Conservation (phyloP, 257 asterid species). For the Fraxinus pennsylvanica region DNA sequence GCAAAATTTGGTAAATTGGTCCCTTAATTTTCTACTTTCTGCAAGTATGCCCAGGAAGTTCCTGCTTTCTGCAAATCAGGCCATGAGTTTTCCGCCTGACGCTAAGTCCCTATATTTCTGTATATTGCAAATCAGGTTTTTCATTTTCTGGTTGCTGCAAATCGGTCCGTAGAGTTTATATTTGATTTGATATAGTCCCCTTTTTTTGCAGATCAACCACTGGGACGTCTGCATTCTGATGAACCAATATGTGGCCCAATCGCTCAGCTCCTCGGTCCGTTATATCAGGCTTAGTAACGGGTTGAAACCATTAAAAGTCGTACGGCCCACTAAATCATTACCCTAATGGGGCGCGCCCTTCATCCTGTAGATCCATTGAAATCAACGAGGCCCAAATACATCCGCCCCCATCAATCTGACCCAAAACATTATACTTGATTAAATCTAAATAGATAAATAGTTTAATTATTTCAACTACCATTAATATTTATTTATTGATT, state of each 20-base stretch:
- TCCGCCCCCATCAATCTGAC: too few relatives aligned
- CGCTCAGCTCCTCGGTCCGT: neutral
- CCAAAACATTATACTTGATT: conserved; percentile 15
- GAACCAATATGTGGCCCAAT: neutral
- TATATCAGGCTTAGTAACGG: too few relatives aligned
- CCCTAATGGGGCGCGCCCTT: neutral
- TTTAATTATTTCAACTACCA: conserved; percentile 5
- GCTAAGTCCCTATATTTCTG: neutral
- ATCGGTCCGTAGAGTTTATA: neutral
- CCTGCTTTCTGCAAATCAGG: too few relatives aligned
- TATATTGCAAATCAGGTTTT: too few relatives aligned
- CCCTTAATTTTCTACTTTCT: too few relatives aligned
- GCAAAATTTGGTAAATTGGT: too few relatives aligned
- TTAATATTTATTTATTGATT: conserved; percentile 10
- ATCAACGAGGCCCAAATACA: neutral
- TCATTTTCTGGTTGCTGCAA: neutral
- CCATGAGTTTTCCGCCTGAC: too few relatives aligned
- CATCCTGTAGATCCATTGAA: neutral
- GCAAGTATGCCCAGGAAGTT: too few relatives aligned
- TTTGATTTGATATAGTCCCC: too few relatives aligned
- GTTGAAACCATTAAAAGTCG: neutral
- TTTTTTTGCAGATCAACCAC: neutral
- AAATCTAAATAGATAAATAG: neutral
- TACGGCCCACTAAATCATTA: neutral
- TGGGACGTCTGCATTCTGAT: neutral